phyloP scores from a whole-genome alignment of 2,329 filamentous ascomycete species.

The Aspergillus sp. region DNA sequence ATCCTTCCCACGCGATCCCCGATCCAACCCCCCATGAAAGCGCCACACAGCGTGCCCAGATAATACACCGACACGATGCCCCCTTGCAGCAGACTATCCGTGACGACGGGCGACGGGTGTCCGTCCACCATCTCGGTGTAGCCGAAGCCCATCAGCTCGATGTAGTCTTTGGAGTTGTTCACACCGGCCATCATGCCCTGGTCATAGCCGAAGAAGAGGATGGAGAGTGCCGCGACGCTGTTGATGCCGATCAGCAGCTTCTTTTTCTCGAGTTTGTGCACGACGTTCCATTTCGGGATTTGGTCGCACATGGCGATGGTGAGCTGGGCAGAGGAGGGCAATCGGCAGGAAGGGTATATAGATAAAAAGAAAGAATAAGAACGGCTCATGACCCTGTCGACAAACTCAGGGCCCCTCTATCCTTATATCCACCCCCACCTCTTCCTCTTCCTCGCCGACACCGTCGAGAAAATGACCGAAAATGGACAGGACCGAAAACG shows the following conservation, averaged over 20 bases:
- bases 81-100: conserved; percentile 60
- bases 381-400: neutral
- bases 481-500: neutral
- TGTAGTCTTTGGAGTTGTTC: conserved; percentile 65
- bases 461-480: neutral
- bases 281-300: conserved; percentile 49
- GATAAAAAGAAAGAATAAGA: too few relatives aligned
- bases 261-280: conserved; percentile 56
- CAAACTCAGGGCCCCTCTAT: neutral
- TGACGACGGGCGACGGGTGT: conserved; percentile 53
- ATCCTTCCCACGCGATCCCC: conserved; percentile 64
- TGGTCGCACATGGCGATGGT: conserved; percentile 34
- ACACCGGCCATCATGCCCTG: conserved; percentile 61
- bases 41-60: conserved; percentile 63
- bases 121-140: conserved; percentile 52
- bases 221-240: conserved; percentile 62
- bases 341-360: too few relatives aligned
- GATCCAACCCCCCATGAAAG: conserved; percentile 61
- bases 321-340: too few relatives aligned
- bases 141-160: conserved; percentile 64
- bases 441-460: neutral
- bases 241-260: conserved; percentile 62
- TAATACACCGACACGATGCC: conserved; percentile 62
- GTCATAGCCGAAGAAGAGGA: conserved; percentile 67
- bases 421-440: neutral